Base-by-base conservation (phyloP, 2,329 filamentous ascomycete genomes). In the Zelopaecilomyces penicillatus region DNA sequence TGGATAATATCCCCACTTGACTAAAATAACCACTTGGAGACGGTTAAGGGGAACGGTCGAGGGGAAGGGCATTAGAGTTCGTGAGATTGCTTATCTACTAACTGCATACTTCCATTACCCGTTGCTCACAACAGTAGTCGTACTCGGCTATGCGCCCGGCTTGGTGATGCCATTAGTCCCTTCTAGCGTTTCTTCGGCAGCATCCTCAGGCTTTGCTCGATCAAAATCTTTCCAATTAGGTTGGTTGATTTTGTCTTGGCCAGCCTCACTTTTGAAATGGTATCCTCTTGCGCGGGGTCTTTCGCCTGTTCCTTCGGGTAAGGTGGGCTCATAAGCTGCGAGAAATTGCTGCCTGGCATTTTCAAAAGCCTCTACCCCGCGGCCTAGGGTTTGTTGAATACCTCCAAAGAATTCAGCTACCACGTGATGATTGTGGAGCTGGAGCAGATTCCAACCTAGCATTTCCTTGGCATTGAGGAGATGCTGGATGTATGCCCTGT, bases 381-480 rank as follows among this genome's bases (percentile, higher is more conserved):
- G 54, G 3, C 50, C 61, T 11, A 97, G 82, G 44, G 80, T 80
- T 2, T 65, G 59, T 19, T 91, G 80, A 5, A 95, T 70, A 0
- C 72, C 76, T 0, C 69, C 63, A 62, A 97, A 95, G 68, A 97
- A 95, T 0, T 67, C 57, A 38, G 78, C 74, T 43, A 95, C 65
- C 6, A 85, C 67, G 49, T 82, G 74, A 61, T 94, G 82, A 61
- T 98, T 98, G 67, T 98, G 93, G 4, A 95, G 75, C 62, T 97
- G 91, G 6, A 98, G 73, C 6, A 98, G 73, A 0, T 84, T 86
- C 93, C 93, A 98, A 27, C 85, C 91, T 4, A 96, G 79, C 93
- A 98, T 97, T 65, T 98, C 93, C 59, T 90, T 94, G 1, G 93
- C 89, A 39, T 80, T 75, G 5, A 98, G 77, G 1, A 97, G 74